phyloP scores from a whole-genome alignment of 2,329 filamentous ascomycete species.

The Ilyonectria mors-panacis region DNA sequence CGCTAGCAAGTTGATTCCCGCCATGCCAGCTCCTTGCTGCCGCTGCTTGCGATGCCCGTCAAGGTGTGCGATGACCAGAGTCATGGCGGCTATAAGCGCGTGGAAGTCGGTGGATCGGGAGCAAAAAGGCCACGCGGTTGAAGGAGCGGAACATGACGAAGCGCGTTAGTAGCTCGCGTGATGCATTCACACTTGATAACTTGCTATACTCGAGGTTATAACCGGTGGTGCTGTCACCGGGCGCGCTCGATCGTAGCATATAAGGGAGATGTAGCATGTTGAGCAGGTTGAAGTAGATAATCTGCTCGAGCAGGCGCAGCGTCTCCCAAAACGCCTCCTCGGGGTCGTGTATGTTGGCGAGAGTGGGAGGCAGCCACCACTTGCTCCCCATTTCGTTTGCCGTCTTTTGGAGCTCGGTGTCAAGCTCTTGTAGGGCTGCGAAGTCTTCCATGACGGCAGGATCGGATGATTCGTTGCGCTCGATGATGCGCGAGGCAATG shows the following conservation, averaged over 20 bases:
- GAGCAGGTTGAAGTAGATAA: conserved; percentile 57
- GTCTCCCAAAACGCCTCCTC: conserved; percentile 50
- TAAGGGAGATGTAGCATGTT: conserved; percentile 59
- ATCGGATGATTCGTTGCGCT: conserved; percentile 51
- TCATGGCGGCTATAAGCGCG: conserved; percentile 55
- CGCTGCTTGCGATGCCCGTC: conserved; percentile 8
- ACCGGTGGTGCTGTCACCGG: conserved; percentile 20
- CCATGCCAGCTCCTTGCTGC: background rate
- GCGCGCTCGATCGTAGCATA: conserved; percentile 46
- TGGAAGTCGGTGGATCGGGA: conserved; percentile 57
- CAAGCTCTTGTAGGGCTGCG: conserved; percentile 49
- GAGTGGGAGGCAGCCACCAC: conserved; percentile 55
- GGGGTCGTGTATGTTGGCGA: conserved; percentile 35
- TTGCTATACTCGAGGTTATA: conserved; percentile 51
- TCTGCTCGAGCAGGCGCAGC: conserved; percentile 52
- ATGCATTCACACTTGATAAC: conserved; percentile 55
- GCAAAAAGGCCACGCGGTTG: conserved; percentile 47
- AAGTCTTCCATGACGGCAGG: conserved; percentile 41
- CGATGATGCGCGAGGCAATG: conserved; percentile 55
- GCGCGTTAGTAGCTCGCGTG: conserved; percentile 56
- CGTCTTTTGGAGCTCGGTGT: conserved; percentile 51
- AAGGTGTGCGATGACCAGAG: conserved; percentile 52
- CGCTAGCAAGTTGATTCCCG: conserved; percentile 3
- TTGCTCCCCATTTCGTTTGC: conserved; percentile 50
- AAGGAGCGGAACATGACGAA: conserved; percentile 53